Evolutionary conservation across 164 flowering plant species (phyloP), one percentile per base, ranked within the genome.

Genomic region (Paratinospora sagittata): DNA sequence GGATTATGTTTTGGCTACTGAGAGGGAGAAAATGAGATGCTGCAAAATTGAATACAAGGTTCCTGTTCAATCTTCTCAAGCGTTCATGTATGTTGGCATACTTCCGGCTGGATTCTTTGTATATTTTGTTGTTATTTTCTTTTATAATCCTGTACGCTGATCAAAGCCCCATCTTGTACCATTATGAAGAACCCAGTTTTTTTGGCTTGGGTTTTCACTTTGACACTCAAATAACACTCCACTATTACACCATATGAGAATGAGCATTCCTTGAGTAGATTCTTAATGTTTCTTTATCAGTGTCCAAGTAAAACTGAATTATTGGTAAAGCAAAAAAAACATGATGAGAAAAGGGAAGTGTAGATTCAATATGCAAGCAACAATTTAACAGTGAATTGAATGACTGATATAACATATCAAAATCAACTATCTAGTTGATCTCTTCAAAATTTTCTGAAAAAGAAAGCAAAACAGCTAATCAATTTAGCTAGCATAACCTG

Each of bases 21-120:
- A 96, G 77, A 86, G 82, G 84, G 98, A 93, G 77, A 91, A 89
- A 71, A 96, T 96, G 99, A 85, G 70, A 70, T 96, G 98, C 79
- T 96, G 99, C 66, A 62, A 78, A 26, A 84, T 92, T n/a, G 88
- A 87, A 70, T 95, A 87, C 86, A 88, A 75, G 70, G 76, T 76
- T 69, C 97, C 99, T 0, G 86, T 80, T 47, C 92, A 92, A 30
- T 65, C 94, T 57, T 91, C 96, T 7, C 97, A 95, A 67, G 84
- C 91, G 27, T 87, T 83, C 66, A 78, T 92, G 66, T 92, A 91
- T 58, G 98, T 96, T 0, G 97, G 93, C 6, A 96, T 30, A 30
- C 34, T 30, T 30, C 34, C 4, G 34, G 34, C 34, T 30, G 34
- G 34, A 30, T 30, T 30, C 34, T 30, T 30, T 30, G 34, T 30